These are phyloP conservation scores for Bertia moriformis DNA, from an alignment of 2,329 filamentous ascomycete genomes.

Conservation along the genomic window DNA sequence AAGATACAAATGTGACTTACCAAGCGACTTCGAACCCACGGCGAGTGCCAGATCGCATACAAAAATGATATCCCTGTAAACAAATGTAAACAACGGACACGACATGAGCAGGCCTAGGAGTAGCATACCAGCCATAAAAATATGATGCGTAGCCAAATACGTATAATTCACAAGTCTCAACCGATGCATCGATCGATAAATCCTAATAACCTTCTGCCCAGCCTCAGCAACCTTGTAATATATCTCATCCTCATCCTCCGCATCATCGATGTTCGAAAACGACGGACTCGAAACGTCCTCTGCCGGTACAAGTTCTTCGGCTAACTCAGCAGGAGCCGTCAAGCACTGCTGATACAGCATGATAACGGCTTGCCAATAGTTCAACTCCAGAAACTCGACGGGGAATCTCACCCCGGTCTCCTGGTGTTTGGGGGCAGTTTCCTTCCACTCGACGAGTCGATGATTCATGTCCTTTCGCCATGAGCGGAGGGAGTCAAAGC, in stretches of 20 bases:
- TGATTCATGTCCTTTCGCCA: slow-evolving; percentile 83
- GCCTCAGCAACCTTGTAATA: slow-evolving; percentile 92
- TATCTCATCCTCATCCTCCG: slow-evolving; percentile 76
- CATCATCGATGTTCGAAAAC: slow-evolving; percentile 46
- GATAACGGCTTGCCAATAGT: slow-evolving; percentile 95
- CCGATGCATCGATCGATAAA: slow-evolving; percentile 80
- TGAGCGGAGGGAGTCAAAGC: slow-evolving; percentile 70
- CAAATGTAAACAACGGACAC: background rate
- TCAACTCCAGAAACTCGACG: slow-evolving; percentile 78
- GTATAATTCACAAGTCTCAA: slow-evolving; percentile 89
- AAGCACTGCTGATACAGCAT: slow-evolving; percentile 89
- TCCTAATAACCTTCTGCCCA: slow-evolving; percentile 77
- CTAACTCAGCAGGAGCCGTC: slow-evolving; percentile 71
- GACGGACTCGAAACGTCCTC: slow-evolving; percentile 50
- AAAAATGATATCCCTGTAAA: slow-evolving; percentile 65
- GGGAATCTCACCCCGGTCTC: slow-evolving; percentile 83
- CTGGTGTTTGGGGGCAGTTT: slow-evolving; percentile 58
- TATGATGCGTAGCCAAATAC: slow-evolving; percentile 83
- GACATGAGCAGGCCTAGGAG: slow-evolving; percentile 9
- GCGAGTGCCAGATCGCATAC: slow-evolving; percentile 94
- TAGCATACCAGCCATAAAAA: slow-evolving; percentile 80
- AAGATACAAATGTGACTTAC: slow-evolving; percentile 35
- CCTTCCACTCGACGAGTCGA: slow-evolving; percentile 74
- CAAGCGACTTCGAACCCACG: slow-evolving; percentile 70
- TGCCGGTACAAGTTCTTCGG: slow-evolving; percentile 58